These are phyloP conservation scores for Musa schizocarpa DNA, from an alignment of 176 grass and related monocot genomes.

Conservation along the genomic window DNA sequence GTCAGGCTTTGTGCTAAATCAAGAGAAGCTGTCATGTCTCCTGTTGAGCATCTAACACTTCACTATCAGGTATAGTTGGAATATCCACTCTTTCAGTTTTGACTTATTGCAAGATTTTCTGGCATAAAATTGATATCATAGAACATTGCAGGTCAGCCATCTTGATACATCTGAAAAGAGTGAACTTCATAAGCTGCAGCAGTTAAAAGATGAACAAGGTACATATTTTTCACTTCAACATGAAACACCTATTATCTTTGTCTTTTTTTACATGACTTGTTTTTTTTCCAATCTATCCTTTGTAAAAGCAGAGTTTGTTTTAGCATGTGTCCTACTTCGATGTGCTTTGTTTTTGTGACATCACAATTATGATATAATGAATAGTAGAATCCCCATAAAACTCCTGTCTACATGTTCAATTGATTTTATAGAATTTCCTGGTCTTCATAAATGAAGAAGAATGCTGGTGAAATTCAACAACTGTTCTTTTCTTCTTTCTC, in stretches of 20 bases:
- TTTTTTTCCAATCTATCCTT: too few species aligned
- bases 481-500: too few species aligned
- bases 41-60: constrained; percentile 96
- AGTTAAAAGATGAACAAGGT: constrained; percentile 99
- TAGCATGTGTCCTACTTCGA: background rate
- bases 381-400: background rate
- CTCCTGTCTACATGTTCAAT: background rate
- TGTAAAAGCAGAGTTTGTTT: background rate
- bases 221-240: background rate
- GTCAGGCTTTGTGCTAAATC: constrained; percentile 98
- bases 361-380: background rate
- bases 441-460: too few species aligned
- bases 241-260: too few species aligned
- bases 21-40: constrained; percentile 95
- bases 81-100: background rate
- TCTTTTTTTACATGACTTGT: background rate
- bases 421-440: background rate
- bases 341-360: background rate
- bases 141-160: constrained; percentile 57
- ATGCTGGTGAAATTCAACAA: too few species aligned
- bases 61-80: constrained; percentile 79
- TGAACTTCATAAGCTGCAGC: constrained; percentile 92
- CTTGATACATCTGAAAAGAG: constrained; percentile 99
- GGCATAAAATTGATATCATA: background rate
- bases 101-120: background rate